Evolutionary conservation across 2,329 filamentous ascomycete species (phyloP).

Genomic region (Xylaria sp.): DNA sequence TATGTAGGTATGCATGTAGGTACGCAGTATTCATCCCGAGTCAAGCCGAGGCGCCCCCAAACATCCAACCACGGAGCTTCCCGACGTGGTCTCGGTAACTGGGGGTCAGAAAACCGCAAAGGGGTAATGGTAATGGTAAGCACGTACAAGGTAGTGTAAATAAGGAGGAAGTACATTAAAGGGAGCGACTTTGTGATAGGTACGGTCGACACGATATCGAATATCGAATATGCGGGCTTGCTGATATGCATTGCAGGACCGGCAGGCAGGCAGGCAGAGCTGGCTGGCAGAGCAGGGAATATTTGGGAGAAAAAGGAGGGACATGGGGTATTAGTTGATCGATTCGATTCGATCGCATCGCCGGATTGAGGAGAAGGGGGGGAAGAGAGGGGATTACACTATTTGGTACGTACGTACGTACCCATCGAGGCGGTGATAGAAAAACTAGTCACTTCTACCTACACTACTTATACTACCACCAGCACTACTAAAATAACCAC

Average conservation of each 20-base stretch:
- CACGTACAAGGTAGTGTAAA: neutral
- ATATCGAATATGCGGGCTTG: neutral
- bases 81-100: too few species aligned
- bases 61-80: too few species aligned
- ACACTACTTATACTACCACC: too few species aligned
- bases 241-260: slow-evolving; percentile 11
- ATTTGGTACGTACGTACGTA: neutral
- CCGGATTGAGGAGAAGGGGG: neutral
- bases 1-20: too few species aligned
- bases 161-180: neutral
- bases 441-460: too few species aligned
- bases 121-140: too few species aligned
- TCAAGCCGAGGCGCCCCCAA: too few species aligned
- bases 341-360: neutral
- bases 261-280: slow-evolving; percentile 1
- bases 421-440: too few species aligned
- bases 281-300: neutral
- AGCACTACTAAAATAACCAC: too few species aligned
- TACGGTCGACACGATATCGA: neutral
- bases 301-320: neutral
- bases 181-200: neutral
- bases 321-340: too few species aligned
- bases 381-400: neutral
- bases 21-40: too few species aligned
- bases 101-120: too few species aligned